These are phyloP conservation scores for Hypomyces perniciosus DNA, from an alignment of 2,329 filamentous ascomycete species.

Conservation along the genomic window DNA sequence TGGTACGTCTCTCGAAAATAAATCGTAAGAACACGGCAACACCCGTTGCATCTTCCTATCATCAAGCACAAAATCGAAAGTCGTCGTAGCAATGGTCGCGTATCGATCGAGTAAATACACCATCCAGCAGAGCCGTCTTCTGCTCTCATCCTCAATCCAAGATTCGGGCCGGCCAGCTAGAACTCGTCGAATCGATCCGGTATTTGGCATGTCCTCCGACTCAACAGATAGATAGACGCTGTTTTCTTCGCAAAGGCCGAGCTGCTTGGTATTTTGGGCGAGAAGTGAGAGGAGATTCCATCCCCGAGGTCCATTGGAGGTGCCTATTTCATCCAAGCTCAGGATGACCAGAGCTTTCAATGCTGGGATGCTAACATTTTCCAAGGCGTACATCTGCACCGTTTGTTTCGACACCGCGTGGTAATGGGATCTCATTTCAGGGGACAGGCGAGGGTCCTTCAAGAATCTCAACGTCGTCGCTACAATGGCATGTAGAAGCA, in stretches of 20 bases:
- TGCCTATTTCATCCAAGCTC: slow-evolving; percentile 36
- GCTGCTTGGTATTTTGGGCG: slow-evolving; percentile 33
- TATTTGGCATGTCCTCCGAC: slow-evolving; percentile 25
- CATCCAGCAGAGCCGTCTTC: slow-evolving; percentile 39
- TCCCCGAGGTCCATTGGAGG: slow-evolving; percentile 36
- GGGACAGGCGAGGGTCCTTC: slow-evolving; percentile 32
- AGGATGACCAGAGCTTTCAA: slow-evolving; percentile 37
- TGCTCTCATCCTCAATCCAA: slow-evolving; percentile 40
- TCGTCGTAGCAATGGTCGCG: slow-evolving; percentile 35
- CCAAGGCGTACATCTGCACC: slow-evolving; percentile 38
- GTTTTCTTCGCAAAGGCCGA: slow-evolving; percentile 34
- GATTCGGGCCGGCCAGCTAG: slow-evolving; percentile 32
- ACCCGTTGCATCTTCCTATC: slow-evolving; percentile 34
- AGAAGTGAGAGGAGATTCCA: slow-evolving; percentile 37
- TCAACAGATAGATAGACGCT: slow-evolving; percentile 31
- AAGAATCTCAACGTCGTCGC: slow-evolving; percentile 38
- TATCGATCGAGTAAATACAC: slow-evolving; percentile 40
- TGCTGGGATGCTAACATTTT: slow-evolving; percentile 34
- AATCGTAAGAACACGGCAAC: slow-evolving; percentile 38
- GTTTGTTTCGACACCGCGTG: slow-evolving; percentile 33
- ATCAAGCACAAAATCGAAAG: slow-evolving; percentile 37
- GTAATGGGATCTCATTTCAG: slow-evolving; percentile 33
- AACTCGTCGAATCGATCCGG: slow-evolving; percentile 31
- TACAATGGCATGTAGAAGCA: slow-evolving; percentile 39
- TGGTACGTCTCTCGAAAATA: slow-evolving; percentile 38